Percentiles rank a stretch among this genome's conserved stretches.
phyloP scores from a whole-genome alignment of 2,329 filamentous ascomycete species.

The Orbilia ellipsospora region DNA sequence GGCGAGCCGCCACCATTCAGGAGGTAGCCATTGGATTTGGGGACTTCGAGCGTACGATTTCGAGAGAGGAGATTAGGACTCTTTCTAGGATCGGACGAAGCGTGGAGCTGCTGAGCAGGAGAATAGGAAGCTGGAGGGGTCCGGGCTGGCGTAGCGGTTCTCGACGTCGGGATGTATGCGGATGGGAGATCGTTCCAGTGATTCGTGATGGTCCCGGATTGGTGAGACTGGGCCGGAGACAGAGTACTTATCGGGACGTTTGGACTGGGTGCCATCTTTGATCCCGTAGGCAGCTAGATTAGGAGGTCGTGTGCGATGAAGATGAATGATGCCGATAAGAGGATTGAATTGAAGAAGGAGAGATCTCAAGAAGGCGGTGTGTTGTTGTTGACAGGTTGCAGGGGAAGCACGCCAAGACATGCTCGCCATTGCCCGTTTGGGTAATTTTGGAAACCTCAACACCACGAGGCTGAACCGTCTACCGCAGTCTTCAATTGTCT shows the following conservation, averaged over 20 bases:
- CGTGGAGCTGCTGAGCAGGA: constrained; percentile 33
- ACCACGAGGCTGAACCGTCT: constrained; percentile 21
- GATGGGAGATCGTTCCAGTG: constrained; percentile 60
- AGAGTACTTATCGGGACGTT: background rate
- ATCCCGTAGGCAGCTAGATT: background rate
- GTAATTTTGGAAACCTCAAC: constrained; percentile 35
- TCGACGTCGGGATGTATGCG: constrained; percentile 52
- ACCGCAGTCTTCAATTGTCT: constrained; percentile 2
- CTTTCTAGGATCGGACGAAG: background rate
- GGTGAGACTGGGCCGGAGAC: constrained; percentile 57
- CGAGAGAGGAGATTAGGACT: background rate
- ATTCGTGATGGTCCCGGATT: constrained; percentile 58
- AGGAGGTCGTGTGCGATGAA: background rate
- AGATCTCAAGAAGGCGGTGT: too few species aligned
- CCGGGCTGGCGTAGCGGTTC: too few species aligned
- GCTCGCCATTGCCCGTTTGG: constrained; percentile 19
- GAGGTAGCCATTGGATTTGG: background rate
- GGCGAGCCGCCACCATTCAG: background rate
- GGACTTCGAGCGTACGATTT: background rate
- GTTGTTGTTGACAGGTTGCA: constrained; percentile 32
- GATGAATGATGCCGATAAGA: background rate
- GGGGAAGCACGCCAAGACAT: constrained; percentile 25
- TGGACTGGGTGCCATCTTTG: too few species aligned
- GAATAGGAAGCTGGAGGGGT: constrained; percentile 44
- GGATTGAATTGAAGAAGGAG: background rate